Conservation (phyloP, 495 filamentous ascomycete genomes). For the Penicillium paxilli region DNA sequence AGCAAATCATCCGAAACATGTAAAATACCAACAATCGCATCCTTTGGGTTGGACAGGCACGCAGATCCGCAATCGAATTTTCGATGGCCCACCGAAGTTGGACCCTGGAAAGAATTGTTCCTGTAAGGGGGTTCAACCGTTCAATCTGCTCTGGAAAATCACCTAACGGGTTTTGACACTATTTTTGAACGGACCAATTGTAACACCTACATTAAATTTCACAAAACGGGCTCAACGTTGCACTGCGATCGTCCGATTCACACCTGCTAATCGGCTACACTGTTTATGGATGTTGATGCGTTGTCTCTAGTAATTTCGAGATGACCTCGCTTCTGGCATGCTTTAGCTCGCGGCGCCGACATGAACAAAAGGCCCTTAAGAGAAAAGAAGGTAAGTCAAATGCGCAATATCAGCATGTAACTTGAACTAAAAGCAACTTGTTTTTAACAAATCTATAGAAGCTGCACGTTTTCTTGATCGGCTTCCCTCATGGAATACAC, state of each 20-base stretch:
- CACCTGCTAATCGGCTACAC: too few species aligned
- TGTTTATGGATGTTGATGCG: not conserved
- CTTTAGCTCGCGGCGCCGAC: not conserved
- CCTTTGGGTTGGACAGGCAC: not conserved
- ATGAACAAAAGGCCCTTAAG: slow-evolving; percentile 1
- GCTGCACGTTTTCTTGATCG: slow-evolving; percentile 26
- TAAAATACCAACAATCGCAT: not conserved
- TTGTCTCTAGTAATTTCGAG: not conserved
- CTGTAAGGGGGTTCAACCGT: too few species aligned
- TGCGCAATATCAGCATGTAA: not conserved
- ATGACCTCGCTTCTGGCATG: not conserved
- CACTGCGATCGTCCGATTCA: too few species aligned
- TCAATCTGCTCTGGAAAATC: too few species aligned
- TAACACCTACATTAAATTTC: not conserved
- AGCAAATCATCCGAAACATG: not conserved
- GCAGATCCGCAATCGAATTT: not conserved
- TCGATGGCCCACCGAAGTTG: not conserved
- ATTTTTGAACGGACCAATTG: not conserved
- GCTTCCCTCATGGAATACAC: slow-evolving; percentile 34
- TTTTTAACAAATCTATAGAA: not conserved
- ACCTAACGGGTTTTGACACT: too few species aligned
- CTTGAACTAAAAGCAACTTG: too few species aligned
- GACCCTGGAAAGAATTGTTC: not conserved
- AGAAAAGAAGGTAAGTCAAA: slow-evolving; percentile 8
- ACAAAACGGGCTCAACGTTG: too few species aligned